These are phyloP conservation scores for Aspergillus pseudoterreus DNA, from an alignment of 2,329 filamentous ascomycete genomes.

Conservation along the genomic window DNA sequence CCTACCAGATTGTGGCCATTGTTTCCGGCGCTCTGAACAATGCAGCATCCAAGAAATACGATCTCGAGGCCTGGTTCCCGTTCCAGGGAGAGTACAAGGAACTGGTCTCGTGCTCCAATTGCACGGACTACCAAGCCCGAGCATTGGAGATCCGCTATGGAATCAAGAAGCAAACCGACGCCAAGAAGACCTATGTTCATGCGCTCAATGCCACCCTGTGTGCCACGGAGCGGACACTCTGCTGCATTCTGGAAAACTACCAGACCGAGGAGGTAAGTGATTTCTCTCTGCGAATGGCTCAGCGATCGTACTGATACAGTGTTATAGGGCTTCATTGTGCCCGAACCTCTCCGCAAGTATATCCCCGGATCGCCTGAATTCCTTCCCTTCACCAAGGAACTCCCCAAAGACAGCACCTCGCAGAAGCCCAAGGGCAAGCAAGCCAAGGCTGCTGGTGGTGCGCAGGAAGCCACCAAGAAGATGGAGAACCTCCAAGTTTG, in stretches of 20 bases:
- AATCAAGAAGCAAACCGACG: slow-evolving; percentile 77
- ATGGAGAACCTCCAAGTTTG: slow-evolving; percentile 41
- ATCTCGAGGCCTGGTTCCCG: slow-evolving; percentile 94
- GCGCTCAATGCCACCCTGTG: slow-evolving; percentile 85
- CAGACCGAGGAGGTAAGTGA: slow-evolving; percentile 74
- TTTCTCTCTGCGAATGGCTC: neutral
- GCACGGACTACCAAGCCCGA: slow-evolving; percentile 93
- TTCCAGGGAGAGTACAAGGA: slow-evolving; percentile 98
- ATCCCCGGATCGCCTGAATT: slow-evolving; percentile 87
- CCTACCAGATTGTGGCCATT: slow-evolving; percentile 89
- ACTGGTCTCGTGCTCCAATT: slow-evolving; percentile 95
- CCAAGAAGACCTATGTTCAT: slow-evolving; percentile 91
- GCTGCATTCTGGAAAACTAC: slow-evolving; percentile 95
- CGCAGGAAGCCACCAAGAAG: slow-evolving; percentile 37
- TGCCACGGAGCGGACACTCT: slow-evolving; percentile 87
- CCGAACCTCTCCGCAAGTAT: slow-evolving; percentile 81
- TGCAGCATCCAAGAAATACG: slow-evolving; percentile 85
- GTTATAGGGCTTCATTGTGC: slow-evolving; percentile 68
- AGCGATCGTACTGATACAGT: slow-evolving; percentile 15
- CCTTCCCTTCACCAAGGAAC: slow-evolving; percentile 80
- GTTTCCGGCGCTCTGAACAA: slow-evolving; percentile 96
- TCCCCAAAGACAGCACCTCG: slow-evolving; percentile 70
- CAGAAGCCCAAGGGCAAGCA: slow-evolving; percentile 50
- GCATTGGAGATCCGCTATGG: slow-evolving; percentile 92
- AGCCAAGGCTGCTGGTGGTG: slow-evolving; percentile 23